Evolutionary conservation across 768 basidiomycete species (phyloP), one percentile per base, ranked within the genome.

Genomic region (Trametes coccinea): DNA sequence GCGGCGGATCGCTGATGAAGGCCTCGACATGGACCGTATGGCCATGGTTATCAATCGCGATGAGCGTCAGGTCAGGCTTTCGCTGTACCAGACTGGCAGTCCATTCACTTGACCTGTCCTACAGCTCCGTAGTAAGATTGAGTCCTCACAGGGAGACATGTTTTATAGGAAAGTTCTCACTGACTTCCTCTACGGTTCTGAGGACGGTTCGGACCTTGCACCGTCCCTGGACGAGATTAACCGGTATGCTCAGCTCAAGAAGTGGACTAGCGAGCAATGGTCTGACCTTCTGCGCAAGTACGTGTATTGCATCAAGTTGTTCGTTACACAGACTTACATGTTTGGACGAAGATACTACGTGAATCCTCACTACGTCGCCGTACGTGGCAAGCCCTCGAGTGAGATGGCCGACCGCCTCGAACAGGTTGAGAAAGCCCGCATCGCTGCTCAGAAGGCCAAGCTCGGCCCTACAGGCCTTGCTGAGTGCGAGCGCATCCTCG

Each of bases 21-120:
- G 91, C 3, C 79, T 98, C 51, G 93, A 98, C 73, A 94, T 98
- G 89, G 80, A 86, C 31, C 80, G 96, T 9, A 97, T 99, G 89
- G 73, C 75, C 14, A 88, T 92, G 84, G 80, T 97, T 16, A 85
- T 99, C 49, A 84, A 87, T 65, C 80, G 93, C 53, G 93, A 97
- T 67, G 90, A 93, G 75, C 87, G 95, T 57, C 93, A 95, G 80
- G 88, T 90, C 62, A 53, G 73, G 5, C 30, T 30, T 5, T 27
- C 16, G 10, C 17, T 30, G 29, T 14, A 17, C 16, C n/a, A 5
- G 7, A 4, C 13, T 2, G 66, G 3, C n/a, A 49, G 33, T 41
- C 40, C 22, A 41, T 13, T 6, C n/a, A 51, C 53, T 54, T 14
- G 41, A 40, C 34, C 39, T n/a, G 29, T 7, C 59, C 37, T 44